phyloP scores from a whole-genome alignment of 2,329 filamentous ascomycete genomes.

The Aureobasidium sp. region DNA sequence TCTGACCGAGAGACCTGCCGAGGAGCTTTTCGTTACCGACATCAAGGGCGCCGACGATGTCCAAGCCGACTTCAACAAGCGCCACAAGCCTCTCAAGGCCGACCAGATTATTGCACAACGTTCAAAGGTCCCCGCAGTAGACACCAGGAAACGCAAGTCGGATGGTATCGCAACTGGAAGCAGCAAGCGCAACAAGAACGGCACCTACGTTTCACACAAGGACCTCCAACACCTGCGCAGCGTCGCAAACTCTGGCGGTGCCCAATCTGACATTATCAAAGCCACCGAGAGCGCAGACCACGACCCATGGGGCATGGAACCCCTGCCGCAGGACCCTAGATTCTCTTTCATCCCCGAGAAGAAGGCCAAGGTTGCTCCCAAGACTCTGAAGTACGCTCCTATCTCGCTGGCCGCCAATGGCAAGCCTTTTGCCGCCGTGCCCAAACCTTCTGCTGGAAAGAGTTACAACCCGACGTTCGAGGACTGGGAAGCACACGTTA shows the following conservation, averaged over 20 bases:
- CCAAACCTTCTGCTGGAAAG: conserved; percentile 69
- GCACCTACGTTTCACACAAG: conserved; percentile 70
- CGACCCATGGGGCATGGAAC: conserved; percentile 66
- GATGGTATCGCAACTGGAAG: conserved; percentile 59
- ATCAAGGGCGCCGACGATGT: conserved; percentile 61
- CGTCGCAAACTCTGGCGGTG: conserved; percentile 63
- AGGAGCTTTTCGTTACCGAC: conserved; percentile 80
- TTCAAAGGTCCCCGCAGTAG: conserved; percentile 71
- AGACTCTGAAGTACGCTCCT: conserved; percentile 66
- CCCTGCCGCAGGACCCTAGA: conserved; percentile 42
- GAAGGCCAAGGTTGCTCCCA: conserved; percentile 61
- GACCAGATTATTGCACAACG: conserved; percentile 86
- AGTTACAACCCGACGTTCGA: conserved; percentile 88
- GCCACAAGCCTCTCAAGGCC: conserved; percentile 71
- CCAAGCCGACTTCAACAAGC: conserved; percentile 55
- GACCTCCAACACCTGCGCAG: conserved; percentile 71
- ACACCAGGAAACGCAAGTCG: conserved; percentile 64
- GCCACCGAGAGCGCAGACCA: conserved; percentile 51
- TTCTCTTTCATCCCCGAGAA: conserved; percentile 57
- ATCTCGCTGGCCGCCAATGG: conserved; percentile 76
- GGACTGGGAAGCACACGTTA: conserved; percentile 73
- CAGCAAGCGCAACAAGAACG: conserved; percentile 65
- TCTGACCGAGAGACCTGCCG: conserved; percentile 71
- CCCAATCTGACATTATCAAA: conserved; percentile 39
- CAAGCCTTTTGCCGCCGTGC: conserved; percentile 69